Evolutionary conservation across 129 eudicot species (phyloP).

Genomic region (Smallanthus sonchifolius): DNA sequence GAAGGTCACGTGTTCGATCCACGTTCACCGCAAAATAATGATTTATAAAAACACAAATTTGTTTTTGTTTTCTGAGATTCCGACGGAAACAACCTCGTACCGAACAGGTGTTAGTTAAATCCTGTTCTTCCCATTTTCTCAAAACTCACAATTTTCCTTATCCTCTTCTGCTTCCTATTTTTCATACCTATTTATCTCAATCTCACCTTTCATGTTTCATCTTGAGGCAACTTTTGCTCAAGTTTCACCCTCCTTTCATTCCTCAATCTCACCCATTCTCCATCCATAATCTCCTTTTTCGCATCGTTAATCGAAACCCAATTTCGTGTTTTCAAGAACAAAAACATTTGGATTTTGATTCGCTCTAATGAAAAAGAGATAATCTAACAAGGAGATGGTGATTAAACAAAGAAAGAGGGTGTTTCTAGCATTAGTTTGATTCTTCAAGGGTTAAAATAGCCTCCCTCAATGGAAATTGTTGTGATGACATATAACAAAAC

Average conservation of each 20-base stretch:
- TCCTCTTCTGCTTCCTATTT: not conserved
- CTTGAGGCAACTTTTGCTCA: constrained; percentile 15
- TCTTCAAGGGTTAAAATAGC: not conserved
- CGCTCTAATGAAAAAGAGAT: not conserved
- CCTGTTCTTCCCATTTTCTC: constrained; percentile 19
- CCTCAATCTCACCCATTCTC: constrained; percentile 13
- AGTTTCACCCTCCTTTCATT: constrained; percentile 17
- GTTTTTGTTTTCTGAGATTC: not conserved
- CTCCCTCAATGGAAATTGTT: not conserved
- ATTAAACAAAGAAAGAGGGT: constrained; percentile 6
- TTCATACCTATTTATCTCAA: constrained; percentile 3
- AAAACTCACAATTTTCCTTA: not conserved
- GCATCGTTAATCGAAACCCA: constrained; percentile 18
- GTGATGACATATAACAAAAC: constrained; percentile 3
- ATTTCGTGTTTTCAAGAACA: not conserved
- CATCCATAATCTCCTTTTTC: constrained; percentile 16
- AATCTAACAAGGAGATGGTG: constrained; percentile 25
- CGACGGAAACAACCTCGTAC: not conserved
- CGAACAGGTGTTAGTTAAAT: constrained; percentile 48
- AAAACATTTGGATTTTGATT: not conserved
- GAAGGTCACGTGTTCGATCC: constrained; percentile 98
- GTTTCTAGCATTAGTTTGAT: constrained; percentile 10
- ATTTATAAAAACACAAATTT: not conserved
- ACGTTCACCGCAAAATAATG: constrained; percentile 64
- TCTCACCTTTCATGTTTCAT: not conserved